Base-by-base conservation (phyloP, 768 basidiomycete species). In the Pisolithus tinctorius region DNA sequence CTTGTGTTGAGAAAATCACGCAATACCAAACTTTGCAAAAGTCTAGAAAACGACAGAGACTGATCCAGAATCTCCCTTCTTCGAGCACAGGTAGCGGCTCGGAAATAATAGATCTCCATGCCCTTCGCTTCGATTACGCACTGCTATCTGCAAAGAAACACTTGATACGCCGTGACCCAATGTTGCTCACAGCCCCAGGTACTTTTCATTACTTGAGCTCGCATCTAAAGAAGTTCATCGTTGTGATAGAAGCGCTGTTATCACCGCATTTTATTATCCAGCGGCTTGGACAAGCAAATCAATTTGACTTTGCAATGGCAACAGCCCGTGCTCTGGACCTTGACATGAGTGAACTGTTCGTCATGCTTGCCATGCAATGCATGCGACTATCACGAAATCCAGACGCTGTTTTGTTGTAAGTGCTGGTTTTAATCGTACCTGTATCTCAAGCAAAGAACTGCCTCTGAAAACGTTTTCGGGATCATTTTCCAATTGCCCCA, bases 311-410 rank as follows among this genome's bases (percentile, higher is more conserved):
- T 47, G 95, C 95, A 3, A 79, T 95, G 67, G 69, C 81, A 5
- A 79, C 83, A 27, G 93, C 91, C 2, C 77, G 80, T 31, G 80
- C 79, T 42, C 78, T 96, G 39, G 74, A 81, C 31, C 81, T 92
- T 39, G 91, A 96, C 65, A 89, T 97, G 87, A 82, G 83, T 3
- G 86, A 91, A 55, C 60, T 95, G 10, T 95, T 98, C 62, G 78
- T 80, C 39, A 76, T 81, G 55, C 70, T 98, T 55, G 83, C 92
- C 0, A 73, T 71, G 36, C 84, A 90, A 62, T 96, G 93, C 66
- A 67, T 94, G 44, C 81, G 84, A 52, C 71, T 96, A 40, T 78
- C 86, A 53, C 79, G 75, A 59, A 78, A 80, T 52, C 75, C 81
- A 5, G 80, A 84, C 58, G 67, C 74, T 7, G 70, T 79, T 48